phyloP scores from a whole-genome alignment of 2,329 filamentous ascomycete species.

The Decorospora gaudefroyi region DNA sequence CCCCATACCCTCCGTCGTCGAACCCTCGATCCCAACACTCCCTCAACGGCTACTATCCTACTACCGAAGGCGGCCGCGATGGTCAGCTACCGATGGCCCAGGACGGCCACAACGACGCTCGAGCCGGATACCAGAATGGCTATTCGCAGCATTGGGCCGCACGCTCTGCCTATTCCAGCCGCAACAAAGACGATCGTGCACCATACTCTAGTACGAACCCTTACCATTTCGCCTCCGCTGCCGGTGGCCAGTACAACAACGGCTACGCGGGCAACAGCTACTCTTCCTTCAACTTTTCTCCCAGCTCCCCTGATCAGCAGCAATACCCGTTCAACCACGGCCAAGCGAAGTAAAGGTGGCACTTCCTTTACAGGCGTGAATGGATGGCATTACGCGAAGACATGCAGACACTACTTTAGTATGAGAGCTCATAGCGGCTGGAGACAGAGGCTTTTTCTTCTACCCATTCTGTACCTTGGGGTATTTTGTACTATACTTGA shows the following conservation, averaged over 20 bases:
- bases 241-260: slow-evolving; percentile 20
- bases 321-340: slow-evolving; percentile 24
- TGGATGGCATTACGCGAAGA: background rate
- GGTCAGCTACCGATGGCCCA: slow-evolving; percentile 4
- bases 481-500: background rate
- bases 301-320: slow-evolving; percentile 26
- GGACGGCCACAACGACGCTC: slow-evolving; percentile 24
- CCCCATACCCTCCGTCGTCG: slow-evolving; percentile 14
- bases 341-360: slow-evolving; percentile 15
- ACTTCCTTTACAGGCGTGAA: background rate
- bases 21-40: slow-evolving; percentile 34
- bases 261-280: slow-evolving; percentile 28
- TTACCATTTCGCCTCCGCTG: slow-evolving; percentile 23
- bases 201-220: slow-evolving; percentile 28
- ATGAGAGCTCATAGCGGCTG: too few species aligned
- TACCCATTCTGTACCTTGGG: background rate
- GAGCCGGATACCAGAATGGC: slow-evolving; percentile 18
- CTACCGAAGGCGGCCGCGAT: slow-evolving; percentile 11
- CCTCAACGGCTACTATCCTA: slow-evolving; percentile 26
- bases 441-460: background rate
- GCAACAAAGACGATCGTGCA: slow-evolving; percentile 30
- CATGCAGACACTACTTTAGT: too few species aligned
- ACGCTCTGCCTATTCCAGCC: slow-evolving; percentile 18
- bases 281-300: slow-evolving; percentile 19
- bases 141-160: slow-evolving; percentile 24